Evolutionary conservation across 2,329 filamentous ascomycete species (phyloP).

Genomic region (Pseudomassariella vexata): DNA sequence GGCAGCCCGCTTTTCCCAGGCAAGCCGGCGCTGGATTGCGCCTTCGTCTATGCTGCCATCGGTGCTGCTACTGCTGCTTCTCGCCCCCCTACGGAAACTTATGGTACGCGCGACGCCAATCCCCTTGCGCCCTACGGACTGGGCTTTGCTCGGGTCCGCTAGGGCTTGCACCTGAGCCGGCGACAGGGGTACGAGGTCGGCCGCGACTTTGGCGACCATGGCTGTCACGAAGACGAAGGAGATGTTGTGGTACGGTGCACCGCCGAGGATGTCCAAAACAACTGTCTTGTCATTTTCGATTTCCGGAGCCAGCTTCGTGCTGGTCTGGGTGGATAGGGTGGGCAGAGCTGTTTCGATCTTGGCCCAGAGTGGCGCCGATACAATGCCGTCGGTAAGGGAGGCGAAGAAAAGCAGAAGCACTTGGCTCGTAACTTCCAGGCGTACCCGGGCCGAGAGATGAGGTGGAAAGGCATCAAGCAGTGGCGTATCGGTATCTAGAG

Average conservation of each 20-base stretch:
- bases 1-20: slow-evolving; percentile 57
- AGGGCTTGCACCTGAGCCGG: slow-evolving; percentile 30
- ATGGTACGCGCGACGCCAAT: slow-evolving; percentile 34
- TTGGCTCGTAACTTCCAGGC: slow-evolving; percentile 69
- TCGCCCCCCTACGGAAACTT: slow-evolving; percentile 34
- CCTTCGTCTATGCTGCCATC: slow-evolving; percentile 34
- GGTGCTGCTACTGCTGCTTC: slow-evolving; percentile 18
- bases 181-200: slow-evolving; percentile 39
- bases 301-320: slow-evolving; percentile 10
- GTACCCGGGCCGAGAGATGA: slow-evolving; percentile 57
- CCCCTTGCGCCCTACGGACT: slow-evolving; percentile 7
- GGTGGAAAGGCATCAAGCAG: slow-evolving; percentile 57
- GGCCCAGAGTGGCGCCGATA: slow-evolving; percentile 66
- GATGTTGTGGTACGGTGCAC: slow-evolving; percentile 74
- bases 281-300: slow-evolving; percentile 40
- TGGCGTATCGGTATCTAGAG: slow-evolving; percentile 65
- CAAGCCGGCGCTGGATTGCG: slow-evolving; percentile 47
- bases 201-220: slow-evolving; percentile 55
- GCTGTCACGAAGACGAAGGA: slow-evolving; percentile 83
- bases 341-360: slow-evolving; percentile 56
- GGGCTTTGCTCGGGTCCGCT: slow-evolving; percentile 11
- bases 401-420: slow-evolving; percentile 68
- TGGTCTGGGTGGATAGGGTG: slow-evolving; percentile 22
- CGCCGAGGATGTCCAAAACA: slow-evolving; percentile 68
- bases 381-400: slow-evolving; percentile 72